These are phyloP conservation scores for Trapa incisa DNA, from an alignment of 345 rosid species.

Conservation along the genomic window DNA sequence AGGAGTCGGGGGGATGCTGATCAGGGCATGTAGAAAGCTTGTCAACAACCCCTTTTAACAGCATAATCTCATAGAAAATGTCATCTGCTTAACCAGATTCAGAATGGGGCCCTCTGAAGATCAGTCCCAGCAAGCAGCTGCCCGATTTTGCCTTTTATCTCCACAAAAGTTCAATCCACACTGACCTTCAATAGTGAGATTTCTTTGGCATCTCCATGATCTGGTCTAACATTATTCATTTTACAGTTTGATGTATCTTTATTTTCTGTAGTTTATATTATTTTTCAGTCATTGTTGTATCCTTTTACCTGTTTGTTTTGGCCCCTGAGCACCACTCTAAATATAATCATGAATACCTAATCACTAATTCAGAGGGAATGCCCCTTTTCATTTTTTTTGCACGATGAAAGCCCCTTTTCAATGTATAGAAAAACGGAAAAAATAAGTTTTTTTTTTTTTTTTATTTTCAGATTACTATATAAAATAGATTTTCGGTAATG, in stretches of 20 bases:
- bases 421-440: too few relatives aligned
- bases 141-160: neutral
- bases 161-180: too few relatives aligned
- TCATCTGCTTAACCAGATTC: neutral
- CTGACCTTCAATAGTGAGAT: neutral
- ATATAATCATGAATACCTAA: too few relatives aligned
- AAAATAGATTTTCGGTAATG: too few relatives aligned
- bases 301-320: too few relatives aligned
- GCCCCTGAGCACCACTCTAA: too few relatives aligned
- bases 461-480: too few relatives aligned
- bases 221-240: neutral
- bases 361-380: too few relatives aligned
- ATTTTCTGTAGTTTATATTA: neutral
- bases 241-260: neutral
- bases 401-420: too few relatives aligned
- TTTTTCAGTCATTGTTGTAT: too few relatives aligned
- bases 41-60: neutral
- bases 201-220: neutral
- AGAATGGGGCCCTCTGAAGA: neutral
- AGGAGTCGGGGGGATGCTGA: slow-evolving; percentile 38
- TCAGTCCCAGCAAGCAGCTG: neutral
- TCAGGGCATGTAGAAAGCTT: slow-evolving; percentile 8
- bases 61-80: neutral
- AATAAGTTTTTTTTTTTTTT: too few relatives aligned
- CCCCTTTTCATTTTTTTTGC: too few relatives aligned